phyloP scores from a whole-genome alignment of 225 moss, liverwort and hornwort species.

The Neckera pumila region DNA sequence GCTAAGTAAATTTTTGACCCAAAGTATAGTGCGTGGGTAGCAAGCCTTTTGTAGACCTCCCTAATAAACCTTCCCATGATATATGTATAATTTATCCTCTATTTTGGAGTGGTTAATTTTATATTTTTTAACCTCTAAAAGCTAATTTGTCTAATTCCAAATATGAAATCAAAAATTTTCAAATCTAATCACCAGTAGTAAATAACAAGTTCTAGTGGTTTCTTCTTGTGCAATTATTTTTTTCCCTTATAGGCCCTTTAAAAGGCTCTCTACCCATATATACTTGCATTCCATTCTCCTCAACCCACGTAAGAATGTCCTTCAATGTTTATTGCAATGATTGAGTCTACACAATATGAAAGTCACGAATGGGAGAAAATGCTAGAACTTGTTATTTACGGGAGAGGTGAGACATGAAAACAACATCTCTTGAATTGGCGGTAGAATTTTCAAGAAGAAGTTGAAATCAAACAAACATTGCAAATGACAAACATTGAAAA shows the following conservation, averaged over 20 bases:
- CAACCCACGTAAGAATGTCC: background rate
- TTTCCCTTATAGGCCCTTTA: rapidly evolving
- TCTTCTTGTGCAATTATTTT: rapidly evolving
- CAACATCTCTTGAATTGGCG: background rate
- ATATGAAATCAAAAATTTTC: background rate
- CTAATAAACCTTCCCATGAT: background rate
- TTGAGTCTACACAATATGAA: rapidly evolving
- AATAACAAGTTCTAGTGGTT: background rate
- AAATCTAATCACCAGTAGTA: background rate
- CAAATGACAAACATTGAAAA: background rate
- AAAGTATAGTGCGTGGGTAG: background rate
- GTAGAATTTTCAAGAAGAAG: too few species aligned
- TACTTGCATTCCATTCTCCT: background rate
- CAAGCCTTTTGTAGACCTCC: background rate
- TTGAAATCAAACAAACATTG: background rate
- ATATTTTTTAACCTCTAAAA: background rate
- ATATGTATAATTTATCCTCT: background rate
- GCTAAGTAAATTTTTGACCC: too few species aligned
- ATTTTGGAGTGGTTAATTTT: background rate
- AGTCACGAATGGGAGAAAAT: background rate
- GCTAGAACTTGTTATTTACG: background rate
- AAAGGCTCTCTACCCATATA: background rate
- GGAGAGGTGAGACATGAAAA: background rate
- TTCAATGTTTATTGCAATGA: background rate
- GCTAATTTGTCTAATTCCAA: background rate